Evolutionary conservation across 768 basidiomycete genomes (phyloP), one percentile per base, ranked within the genome.

Genomic region (Lentinula sp.): DNA sequence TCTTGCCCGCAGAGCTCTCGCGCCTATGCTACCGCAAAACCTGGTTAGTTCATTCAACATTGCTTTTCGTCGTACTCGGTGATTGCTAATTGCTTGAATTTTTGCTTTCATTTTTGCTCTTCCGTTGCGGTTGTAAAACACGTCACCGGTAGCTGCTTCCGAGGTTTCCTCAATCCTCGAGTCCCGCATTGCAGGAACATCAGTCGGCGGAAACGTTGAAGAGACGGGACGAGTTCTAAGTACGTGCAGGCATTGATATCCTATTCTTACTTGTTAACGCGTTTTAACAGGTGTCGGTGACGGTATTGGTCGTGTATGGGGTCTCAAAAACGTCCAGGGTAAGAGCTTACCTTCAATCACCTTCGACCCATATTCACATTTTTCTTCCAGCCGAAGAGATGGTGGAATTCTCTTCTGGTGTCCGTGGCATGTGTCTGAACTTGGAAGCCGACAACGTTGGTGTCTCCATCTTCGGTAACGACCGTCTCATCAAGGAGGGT

Each of bases 391-490:
- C 89, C 79, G 97, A 99, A 81, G 97, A 99, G 87, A 99, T 99
- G 97, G 97, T 99, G 85, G 97, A 99, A 85, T 99, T 99, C 86
- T 93, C 96, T 54, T 98, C 97, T 56, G 97, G 97, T 78, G 88
- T 99, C 70, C 95, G 97, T 75, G 97, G 97, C 84, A 99, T 99
- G 97, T 98, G 95, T 78, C 79, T 99, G 78, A 99, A 99, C 91
- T 90, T 99, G 87, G 97, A 99, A 81, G 94, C 96, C 79, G 97
- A 98, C 88, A 98, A 98, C 71, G 96, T 98, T 83, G 97, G 97
- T 93, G 94, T 99, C 73, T 94, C 97, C 82, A 95, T 98, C 82
- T 99, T 99, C 84, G 91, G 89, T 85, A 91, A 90, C 73, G 91
- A 93, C 78, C 92, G 92, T 84, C 86, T 89, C 82, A 98, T 98